Percentiles rank a stretch among this genome's conserved stretches.
Evolutionary conservation across 257 asterid genomes (phyloP).

Genomic region (Datura wrightii): DNA sequence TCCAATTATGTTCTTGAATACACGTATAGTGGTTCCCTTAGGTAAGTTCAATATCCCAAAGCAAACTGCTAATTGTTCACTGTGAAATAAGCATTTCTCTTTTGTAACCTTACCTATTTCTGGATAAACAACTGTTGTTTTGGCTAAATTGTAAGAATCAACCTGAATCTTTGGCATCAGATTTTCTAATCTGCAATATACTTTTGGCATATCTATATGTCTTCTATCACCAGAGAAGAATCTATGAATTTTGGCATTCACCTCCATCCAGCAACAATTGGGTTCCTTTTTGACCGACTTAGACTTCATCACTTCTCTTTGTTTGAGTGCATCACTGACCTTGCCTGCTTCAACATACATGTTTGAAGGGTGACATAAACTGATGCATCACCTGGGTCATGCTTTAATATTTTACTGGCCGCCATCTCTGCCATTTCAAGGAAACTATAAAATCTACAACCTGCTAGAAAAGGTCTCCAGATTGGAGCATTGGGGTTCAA

Average conservation of each 20-base stretch:
- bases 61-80: constrained; percentile 40
- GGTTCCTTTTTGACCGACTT: constrained; percentile 39
- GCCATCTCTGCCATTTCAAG: constrained; percentile 38
- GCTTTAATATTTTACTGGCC: constrained; percentile 34
- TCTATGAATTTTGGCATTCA: constrained; percentile 28
- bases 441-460: constrained; percentile 26
- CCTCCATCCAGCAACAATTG: constrained; percentile 45
- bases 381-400: constrained; percentile 41
- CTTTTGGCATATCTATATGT: constrained; percentile 31
- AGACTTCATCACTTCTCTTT: constrained; percentile 36
- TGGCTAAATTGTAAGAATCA: neutral
- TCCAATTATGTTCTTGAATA: constrained; percentile 39
- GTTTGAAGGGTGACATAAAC: constrained; percentile 40
- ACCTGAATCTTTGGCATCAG: constrained; percentile 14
- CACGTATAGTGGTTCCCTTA: constrained; percentile 32
- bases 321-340: constrained; percentile 33
- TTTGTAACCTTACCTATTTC: neutral
- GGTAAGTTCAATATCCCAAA: constrained; percentile 38
- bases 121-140: neutral
- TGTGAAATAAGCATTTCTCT: constrained; percentile 33
- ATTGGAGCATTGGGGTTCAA: constrained; percentile 33
- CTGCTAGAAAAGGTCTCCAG: constrained; percentile 43
- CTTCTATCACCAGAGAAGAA: constrained; percentile 40
- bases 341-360: constrained; percentile 41
- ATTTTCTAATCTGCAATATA: constrained; percentile 27